Conservation (phyloP, 164 flowering plant species). For the Sedum album region DNA sequence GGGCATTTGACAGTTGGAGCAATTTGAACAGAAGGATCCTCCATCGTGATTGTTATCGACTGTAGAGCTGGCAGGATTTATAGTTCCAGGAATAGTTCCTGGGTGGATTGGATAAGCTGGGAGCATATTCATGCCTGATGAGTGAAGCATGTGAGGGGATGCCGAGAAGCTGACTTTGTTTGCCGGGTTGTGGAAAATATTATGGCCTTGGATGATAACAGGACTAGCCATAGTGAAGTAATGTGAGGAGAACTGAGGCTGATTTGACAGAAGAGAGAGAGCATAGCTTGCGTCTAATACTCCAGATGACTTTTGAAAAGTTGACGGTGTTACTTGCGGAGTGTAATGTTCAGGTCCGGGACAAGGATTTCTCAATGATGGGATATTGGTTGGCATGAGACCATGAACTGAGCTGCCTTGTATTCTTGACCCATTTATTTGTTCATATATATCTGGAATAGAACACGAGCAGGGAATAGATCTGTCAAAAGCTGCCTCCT, state of each 20-base stretch:
- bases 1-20: conserved; percentile 12
- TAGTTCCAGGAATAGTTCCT: background rate
- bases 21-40: conserved; percentile 15
- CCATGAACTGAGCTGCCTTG: conserved; percentile 8
- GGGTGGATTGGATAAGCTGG: conserved; percentile 12
- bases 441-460: conserved; percentile 12
- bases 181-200: conserved; percentile 8
- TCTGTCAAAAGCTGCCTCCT: conserved; percentile 16
- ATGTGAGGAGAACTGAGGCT: conserved; percentile 18
- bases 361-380: conserved; percentile 9
- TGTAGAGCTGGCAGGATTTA: background rate
- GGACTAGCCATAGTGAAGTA: conserved; percentile 13
- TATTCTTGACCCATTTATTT: conserved; percentile 8
- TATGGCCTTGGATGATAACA: conserved; percentile 9
- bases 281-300: conserved; percentile 21
- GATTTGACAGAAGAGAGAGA: conserved; percentile 61
- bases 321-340: conserved; percentile 4
- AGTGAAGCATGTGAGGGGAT: conserved; percentile 3
- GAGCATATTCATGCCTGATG: conserved; percentile 16
- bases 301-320: conserved; percentile 11
- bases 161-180: background rate
- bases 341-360: conserved; percentile 11
- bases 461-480: conserved; percentile 15
- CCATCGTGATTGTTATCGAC: conserved; percentile 13
- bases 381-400: conserved; percentile 11